Evolutionary conservation across 306 rosid species (phyloP), one percentile per base, ranked within the genome.

Genomic region (Citrullus mucosospermus): DNA sequence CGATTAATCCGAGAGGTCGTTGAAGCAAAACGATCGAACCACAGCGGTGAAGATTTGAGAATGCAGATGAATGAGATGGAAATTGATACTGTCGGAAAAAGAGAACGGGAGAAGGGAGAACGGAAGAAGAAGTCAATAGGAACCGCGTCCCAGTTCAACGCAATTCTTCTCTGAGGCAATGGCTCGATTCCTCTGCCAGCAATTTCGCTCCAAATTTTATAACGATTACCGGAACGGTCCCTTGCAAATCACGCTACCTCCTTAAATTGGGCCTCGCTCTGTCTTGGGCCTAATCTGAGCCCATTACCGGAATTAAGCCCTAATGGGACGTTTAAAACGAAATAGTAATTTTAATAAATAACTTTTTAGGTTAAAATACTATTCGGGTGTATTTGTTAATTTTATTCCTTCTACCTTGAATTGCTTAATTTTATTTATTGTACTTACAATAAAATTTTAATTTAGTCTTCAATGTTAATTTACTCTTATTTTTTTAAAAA

Each of bases 161-260:
- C 58, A 20, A 44, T 83, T 82, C 78, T 70, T 78, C 46, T 83
- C 43, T 30, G 48, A 39, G 16, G 38, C 46, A 59, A 30, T 65
- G 50, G 67, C 77, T 87, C 89, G 83, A 80, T 65, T 87, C 79
- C 44, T 54, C n/a, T 79, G 93, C 90, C 93, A 80, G 81, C 62
- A 41, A 34, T 6, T 71, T 36, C 80, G 54, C 80, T 80, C 14
- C 11, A 48, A 75, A n/a, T 78, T 75, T 46, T 80, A 56, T 81
- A 81, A 82, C 87, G 77, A 72, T 72, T 50, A 46, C 57, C 59
- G 0, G 59, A 72, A 72, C 15, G 59, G 59, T 72, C 39, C 59
- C 76, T 18, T 70, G 28, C 76, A 25, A 48, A 48, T 70, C 82
- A 38, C 51, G 67, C 54, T 25, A 13, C 67, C 16, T n/a, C 16